Evolutionary conservation across 2,329 filamentous ascomycete species (phyloP).

Genomic region (Fusarium sp.): DNA sequence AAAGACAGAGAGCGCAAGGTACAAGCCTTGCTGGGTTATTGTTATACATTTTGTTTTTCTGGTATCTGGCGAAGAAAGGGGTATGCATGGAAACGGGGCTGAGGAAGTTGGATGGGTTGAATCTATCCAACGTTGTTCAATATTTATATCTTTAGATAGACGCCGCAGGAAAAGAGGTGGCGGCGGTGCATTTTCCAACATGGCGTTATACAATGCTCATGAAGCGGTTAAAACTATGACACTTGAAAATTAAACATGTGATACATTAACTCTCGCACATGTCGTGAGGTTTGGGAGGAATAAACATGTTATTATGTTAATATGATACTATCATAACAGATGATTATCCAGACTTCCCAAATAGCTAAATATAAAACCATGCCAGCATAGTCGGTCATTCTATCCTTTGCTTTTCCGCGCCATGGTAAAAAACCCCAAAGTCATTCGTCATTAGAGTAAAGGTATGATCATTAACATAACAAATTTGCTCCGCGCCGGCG

Average conservation of each 20-base stretch:
- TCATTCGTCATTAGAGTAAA: conserved; percentile 32
- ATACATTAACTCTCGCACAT: too few species aligned
- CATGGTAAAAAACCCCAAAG: conserved; percentile 2
- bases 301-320: conserved; percentile 13
- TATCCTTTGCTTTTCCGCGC: conserved; percentile 23
- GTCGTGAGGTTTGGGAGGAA: neutral
- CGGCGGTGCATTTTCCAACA: conserved; percentile 19
- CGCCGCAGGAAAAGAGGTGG: conserved; percentile 12
- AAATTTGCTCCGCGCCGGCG: conserved; percentile 18
- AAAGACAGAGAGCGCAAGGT: neutral
- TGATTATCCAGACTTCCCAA: conserved; percentile 6
- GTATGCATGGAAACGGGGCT: conserved; percentile 24
- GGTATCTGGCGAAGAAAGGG: conserved; percentile 12
- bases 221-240: conserved; percentile 16
- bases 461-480: conserved; percentile 41
- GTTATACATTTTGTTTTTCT: conserved; percentile 19
- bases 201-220: conserved; percentile 16
- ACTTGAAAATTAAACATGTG: neutral
- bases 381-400: conserved; percentile 42
- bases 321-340: conserved; percentile 7
- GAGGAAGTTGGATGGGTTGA: conserved; percentile 6
- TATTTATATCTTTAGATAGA: conserved; percentile 29
- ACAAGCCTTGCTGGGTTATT: neutral
- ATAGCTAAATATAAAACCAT: conserved; percentile 35
- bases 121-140: neutral